phyloP scores from a whole-genome alignment of 129 eudicot species.

The Deinandra increscens region DNA sequence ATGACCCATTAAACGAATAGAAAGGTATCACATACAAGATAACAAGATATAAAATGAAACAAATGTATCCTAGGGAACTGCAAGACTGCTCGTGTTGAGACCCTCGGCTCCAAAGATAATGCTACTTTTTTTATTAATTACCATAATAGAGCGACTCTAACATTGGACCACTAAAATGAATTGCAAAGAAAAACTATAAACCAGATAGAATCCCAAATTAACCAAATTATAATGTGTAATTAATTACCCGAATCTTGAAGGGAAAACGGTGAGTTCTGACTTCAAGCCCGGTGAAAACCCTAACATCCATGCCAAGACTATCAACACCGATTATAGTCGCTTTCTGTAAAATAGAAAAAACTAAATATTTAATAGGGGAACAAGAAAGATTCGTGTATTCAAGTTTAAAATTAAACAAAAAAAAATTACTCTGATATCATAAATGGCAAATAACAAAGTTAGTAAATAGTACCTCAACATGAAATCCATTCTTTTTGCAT shows the following conservation, averaged over 20 bases:
- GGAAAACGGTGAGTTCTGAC: conserved; percentile 77
- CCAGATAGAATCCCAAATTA: background rate
- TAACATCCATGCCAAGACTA: conserved; percentile 81
- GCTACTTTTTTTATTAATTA: too few species aligned
- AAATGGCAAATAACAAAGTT: background rate
- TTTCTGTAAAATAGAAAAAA: conserved; percentile 38
- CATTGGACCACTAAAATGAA: too few species aligned
- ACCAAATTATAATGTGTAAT: background rate
- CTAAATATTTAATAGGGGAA: background rate
- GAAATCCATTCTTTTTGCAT: conserved; percentile 72
- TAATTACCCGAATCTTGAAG: conserved; percentile 63
- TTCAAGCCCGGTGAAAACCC: conserved; percentile 62
- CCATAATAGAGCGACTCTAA: too few species aligned
- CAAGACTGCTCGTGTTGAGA: too few species aligned
- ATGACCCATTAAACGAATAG: background rate
- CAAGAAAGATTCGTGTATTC: background rate
- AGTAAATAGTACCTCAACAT: conserved; percentile 51
- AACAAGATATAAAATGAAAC: too few species aligned
- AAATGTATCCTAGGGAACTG: too few species aligned
- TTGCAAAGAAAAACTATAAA: background rate
- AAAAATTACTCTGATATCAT: background rate
- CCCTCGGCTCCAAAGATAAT: too few species aligned
- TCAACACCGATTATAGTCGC: conserved; percentile 72
- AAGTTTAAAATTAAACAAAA: background rate
- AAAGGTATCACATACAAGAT: too few species aligned